phyloP scores from a whole-genome alignment of 805 yeast genomes.

The Hanseniaspora lindneri region DNA sequence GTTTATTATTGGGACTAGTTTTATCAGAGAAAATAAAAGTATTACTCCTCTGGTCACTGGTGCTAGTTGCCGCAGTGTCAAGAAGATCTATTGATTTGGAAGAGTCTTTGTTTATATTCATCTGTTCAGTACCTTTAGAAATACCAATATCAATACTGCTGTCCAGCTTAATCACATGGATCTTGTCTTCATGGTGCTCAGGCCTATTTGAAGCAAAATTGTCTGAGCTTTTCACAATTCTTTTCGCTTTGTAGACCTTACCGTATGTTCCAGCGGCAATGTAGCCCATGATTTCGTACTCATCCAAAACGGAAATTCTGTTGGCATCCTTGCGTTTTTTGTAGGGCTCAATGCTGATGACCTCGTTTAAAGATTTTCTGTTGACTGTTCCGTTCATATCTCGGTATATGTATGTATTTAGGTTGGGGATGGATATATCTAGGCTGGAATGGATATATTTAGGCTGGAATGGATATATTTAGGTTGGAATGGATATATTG shows the following conservation, averaged over 20 bases:
- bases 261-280: constrained; percentile 99
- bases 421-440: no score
- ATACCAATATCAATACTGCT: no score
- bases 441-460: no score
- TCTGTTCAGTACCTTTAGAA: no score
- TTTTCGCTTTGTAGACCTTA: constrained; percentile 82
- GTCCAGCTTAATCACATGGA: background rate
- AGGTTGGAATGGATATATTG: no score
- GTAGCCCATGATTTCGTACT: constrained; percentile 81
- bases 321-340: constrained; percentile 51
- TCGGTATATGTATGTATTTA: no score
- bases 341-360: constrained; percentile 48
- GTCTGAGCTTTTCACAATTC: constrained; percentile 22
- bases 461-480: no score
- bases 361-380: constrained; percentile 28
- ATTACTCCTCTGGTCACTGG: background rate
- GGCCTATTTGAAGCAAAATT: no score
- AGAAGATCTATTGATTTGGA: no score
- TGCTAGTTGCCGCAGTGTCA: no score
- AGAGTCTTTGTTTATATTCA: no score
- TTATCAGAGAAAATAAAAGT: background rate
- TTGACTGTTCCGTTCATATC: background rate
- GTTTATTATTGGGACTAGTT: background rate
- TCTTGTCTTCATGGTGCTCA: background rate
- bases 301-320: constrained; percentile 64